Percentiles rank a stretch among this genome's conserved stretches.
Conservation (phyloP, 306 rosid species). For the Cucurbita maxima region DNA sequence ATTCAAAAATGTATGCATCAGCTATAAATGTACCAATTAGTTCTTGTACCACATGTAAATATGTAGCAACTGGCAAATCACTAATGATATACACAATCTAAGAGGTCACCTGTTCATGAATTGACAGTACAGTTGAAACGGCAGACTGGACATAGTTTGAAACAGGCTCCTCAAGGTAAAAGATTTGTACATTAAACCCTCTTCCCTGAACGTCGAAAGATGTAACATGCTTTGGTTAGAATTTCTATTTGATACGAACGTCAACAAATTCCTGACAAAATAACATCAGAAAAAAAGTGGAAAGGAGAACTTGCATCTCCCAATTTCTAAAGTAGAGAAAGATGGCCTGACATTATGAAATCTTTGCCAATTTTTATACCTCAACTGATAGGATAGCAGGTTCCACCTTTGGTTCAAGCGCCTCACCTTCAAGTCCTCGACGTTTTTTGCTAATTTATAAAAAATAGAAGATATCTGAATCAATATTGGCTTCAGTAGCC, state of each 20-base stretch:
- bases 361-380: conserved; percentile 21
- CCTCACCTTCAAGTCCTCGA: conserved; percentile 34
- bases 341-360: background rate
- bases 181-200: conserved; percentile 74
- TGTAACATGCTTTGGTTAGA: background rate
- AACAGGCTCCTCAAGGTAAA: conserved; percentile 71
- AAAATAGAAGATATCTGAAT: conserved; percentile 6
- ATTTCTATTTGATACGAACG: background rate
- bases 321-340: background rate
- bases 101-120: conserved; percentile 60
- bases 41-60: background rate
- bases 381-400: conserved; percentile 87
- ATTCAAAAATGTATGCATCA: background rate
- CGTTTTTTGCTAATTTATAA: conserved; percentile 43
- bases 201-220: conserved; percentile 55
- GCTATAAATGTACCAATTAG: background rate
- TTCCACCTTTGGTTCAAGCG: conserved; percentile 33
- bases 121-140: conserved; percentile 62
- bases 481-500: conserved; percentile 3
- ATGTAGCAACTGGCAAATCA: background rate
- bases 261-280: background rate
- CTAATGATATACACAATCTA: background rate
- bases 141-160: conserved; percentile 63
- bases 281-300: background rate
- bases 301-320: background rate